phyloP scores from a whole-genome alignment of 2,329 filamentous ascomycete genomes.

The Botrytis tulipae region DNA sequence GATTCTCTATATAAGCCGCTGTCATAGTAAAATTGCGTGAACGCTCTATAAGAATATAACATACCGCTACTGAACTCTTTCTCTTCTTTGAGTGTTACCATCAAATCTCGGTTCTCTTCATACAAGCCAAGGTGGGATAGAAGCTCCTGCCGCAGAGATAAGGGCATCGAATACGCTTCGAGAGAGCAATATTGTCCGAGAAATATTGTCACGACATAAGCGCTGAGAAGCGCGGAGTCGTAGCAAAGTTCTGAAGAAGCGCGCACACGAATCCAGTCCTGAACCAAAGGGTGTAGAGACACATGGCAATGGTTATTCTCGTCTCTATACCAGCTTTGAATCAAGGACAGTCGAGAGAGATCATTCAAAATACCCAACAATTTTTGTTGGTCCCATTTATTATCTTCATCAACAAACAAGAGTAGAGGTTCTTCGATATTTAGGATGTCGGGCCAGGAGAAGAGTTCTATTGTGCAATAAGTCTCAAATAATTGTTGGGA shows the following conservation, averaged over 20 bases:
- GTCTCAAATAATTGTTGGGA: conserved; percentile 31
- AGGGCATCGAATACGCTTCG: neutral
- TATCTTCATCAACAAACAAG: neutral
- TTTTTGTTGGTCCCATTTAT: conserved; percentile 23
- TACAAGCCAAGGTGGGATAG: conserved; percentile 23
- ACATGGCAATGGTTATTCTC: conserved; percentile 24
- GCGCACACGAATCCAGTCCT: conserved; percentile 32
- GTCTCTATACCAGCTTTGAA: conserved; percentile 26
- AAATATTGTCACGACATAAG: conserved; percentile 11
- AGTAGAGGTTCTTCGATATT: neutral
- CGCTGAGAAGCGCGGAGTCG: conserved; percentile 16
- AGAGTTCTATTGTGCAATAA: conserved; percentile 10
- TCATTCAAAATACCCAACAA: conserved; percentile 25
- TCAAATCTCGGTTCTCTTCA: conserved; percentile 8
- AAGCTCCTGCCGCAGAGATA: conserved; percentile 21
- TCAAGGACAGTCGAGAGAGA: conserved; percentile 26
- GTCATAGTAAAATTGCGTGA: neutral
- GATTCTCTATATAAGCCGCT: neutral
- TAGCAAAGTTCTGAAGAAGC: conserved; percentile 7
- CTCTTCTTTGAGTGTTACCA: neutral
- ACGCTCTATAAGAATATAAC: neutral
- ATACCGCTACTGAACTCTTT: neutral
- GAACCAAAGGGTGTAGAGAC: conserved; percentile 30
- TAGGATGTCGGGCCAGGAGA: fast-evolving
- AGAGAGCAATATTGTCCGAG: neutral